Base-by-base conservation (phyloP, 2,329 filamentous ascomycete species). In the Alternaria novae-zelandiae region DNA sequence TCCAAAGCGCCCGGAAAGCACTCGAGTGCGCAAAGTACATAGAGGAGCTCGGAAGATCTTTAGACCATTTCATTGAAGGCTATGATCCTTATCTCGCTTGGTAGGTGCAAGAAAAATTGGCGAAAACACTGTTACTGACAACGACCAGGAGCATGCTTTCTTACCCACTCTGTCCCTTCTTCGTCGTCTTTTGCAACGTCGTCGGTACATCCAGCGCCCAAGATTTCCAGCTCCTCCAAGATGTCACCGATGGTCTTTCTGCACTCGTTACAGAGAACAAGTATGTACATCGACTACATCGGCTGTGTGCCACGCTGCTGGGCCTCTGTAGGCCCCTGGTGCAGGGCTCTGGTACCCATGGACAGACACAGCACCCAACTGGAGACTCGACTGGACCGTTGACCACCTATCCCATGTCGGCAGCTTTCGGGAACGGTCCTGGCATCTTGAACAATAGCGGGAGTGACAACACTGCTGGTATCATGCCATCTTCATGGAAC, bases 121-220 rank as follows among this genome's bases (percentile, higher is more conserved):
- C 21, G 23, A 7, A 8, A 4, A 23, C 17, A 7, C 23, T 3
- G 6, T 36, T 28, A 54, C 67, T 75, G 45, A 76, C 10, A 9
- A 6, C 1, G 4, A 9, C 0, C 13, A 78, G 77, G 77, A 77
- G 73, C 2, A 72, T 78, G 49, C 72, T 78, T 11, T 78, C 75
- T 10, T 77, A 77, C 44, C 74, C 77, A 6, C 64, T 79, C 3
- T 74, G 71, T 30, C 76, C 77, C 1, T 79, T 78, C 66, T 79
- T 77, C 56, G 75, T 78, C 13, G 70, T 79, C 25, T 79, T 79
- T 57, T 79, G 77, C 66, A 78, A 79, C 45, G 75, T 79, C 1
- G 76, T 78, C n/a, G 76, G 75, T 13, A 78, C 77, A 2, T 78
- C 74, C 12, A 70, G 78, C 47, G 61, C 57, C 6, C 57, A 47